Base-by-base conservation (phyloP, 371 early-diverging fungal genomes). In the Mucor saturninus region DNA sequence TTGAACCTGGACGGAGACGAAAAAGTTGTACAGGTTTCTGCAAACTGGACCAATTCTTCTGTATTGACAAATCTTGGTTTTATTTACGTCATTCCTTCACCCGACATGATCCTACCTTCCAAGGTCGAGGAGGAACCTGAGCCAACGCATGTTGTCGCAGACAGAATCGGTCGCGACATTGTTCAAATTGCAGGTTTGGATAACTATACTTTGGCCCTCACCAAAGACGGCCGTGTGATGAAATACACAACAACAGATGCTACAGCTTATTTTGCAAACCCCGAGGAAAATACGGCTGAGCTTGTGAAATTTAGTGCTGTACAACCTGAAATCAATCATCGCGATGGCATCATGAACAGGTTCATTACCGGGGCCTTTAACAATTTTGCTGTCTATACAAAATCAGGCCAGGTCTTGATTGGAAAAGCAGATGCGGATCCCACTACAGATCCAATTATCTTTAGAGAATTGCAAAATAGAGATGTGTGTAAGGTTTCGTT, bases 41-140 rank as follows among this genome's bases (percentile, higher is more conserved):
- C 75, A 10, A 76, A 73, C 32, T 76, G 75, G 75, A 60, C 56
- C 9, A 63, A 66, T 31, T 76, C 77, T 0, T 54, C 63, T 28
- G 53, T 72, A 4, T 61, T 80, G 51, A 73, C 77, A 8, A 52
- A 56, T 4, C 35, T 13, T 0, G 80, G 80, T 9, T 56, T 45
- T 10, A 9, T 79, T 3, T 66, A 61, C 42, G 50, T 71, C 4
- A 50, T 79, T 8, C 73, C 69, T 0, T 49, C 61, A 9, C 79
- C 79, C 2, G 63, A 64, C 31, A 30, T 43, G 35, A 54, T 65
- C 8, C 40, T 35, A 9, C 57, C 56, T 3, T 53, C 59, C 0
- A 28, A 55, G 9, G 15, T 52, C 5, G 9, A 39, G 0, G 26
- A 15, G 4, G 56, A 52, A 15, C 54, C 56, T 10, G 40, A 28